phyloP scores from a whole-genome alignment of 1,139 yeast genomes.

The Blastobotrys illinoisensis region DNA sequence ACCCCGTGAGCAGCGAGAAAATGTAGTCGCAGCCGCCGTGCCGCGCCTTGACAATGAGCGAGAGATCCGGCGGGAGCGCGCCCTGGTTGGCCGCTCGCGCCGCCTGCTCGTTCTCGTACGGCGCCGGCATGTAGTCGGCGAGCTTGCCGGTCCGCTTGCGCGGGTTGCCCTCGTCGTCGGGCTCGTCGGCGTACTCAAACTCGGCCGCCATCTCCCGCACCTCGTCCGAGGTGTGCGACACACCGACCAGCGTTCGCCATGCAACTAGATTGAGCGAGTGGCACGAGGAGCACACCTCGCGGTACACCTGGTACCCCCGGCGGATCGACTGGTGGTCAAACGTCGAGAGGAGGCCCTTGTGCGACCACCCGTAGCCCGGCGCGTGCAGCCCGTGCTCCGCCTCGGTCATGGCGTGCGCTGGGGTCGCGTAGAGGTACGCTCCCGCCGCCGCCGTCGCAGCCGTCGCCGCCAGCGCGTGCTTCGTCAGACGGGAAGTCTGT shows the following conservation, averaged over 20 bases:
- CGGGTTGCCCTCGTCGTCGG: constrained; percentile 98
- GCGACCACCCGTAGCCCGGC: constrained; percentile 90
- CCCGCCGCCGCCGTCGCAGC: constrained; percentile 30
- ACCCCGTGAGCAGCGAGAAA: constrained; percentile 92
- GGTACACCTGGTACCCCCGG: constrained; percentile 98
- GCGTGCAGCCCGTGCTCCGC: constrained; percentile 99
- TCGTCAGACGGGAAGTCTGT: constrained; percentile 28
- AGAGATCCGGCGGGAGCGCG: constrained; percentile 97
- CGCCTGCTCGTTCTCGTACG: constrained; percentile 96
- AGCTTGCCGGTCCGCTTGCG: constrained; percentile 97
- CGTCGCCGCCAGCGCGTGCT: constrained; percentile 31
- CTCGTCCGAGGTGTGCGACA: constrained; percentile 86
- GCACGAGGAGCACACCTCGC: constrained; percentile 98
- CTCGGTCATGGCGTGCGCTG: constrained; percentile 93
- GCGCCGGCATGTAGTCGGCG: constrained; percentile 92
- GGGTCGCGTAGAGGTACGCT: constrained; percentile 29
- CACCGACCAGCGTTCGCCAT: constrained; percentile 98
- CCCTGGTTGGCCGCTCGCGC: constrained; percentile 99
- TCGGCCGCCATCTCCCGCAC: constrained; percentile 94
- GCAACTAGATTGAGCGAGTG: constrained; percentile 96
- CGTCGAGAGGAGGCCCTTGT: constrained; percentile 78
- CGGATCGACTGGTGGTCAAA: constrained; percentile 96
- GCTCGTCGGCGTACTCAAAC: constrained; percentile 97
- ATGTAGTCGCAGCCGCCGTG: constrained; percentile 97
- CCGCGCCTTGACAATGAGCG: constrained; percentile 96